These are phyloP conservation scores for Tuber calosporum DNA, from an alignment of 495 filamentous ascomycete species.

Conservation along the genomic window DNA sequence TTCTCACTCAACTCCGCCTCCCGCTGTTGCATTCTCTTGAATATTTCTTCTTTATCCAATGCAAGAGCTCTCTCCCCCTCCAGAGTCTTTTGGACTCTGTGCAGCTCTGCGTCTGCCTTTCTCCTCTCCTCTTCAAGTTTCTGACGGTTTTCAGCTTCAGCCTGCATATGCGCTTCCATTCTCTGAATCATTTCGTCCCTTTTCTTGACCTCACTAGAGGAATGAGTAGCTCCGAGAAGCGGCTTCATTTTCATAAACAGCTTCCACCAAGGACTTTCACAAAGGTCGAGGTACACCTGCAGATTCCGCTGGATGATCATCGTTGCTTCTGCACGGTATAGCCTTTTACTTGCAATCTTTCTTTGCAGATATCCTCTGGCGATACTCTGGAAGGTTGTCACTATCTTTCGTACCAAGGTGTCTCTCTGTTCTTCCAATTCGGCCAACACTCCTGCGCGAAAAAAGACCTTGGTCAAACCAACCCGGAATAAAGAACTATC, in stretches of 20 bases:
- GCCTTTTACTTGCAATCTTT: slow-evolving; percentile 77
- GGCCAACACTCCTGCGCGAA: slow-evolving; percentile 89
- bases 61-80: slow-evolving; percentile 93
- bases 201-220: slow-evolving; percentile 84
- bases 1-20: slow-evolving; percentile 88
- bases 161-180: slow-evolving; percentile 73
- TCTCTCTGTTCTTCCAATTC: slow-evolving; percentile 95
- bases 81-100: slow-evolving; percentile 80
- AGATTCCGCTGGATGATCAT: slow-evolving; percentile 93
- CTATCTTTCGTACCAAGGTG: slow-evolving; percentile 80
- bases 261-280: slow-evolving; percentile 92
- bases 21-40: slow-evolving; percentile 81
- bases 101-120: slow-evolving; percentile 76
- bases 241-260: slow-evolving; percentile 95
- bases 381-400: slow-evolving; percentile 87
- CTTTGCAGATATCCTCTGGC: slow-evolving; percentile 84
- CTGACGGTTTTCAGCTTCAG: slow-evolving; percentile 65
- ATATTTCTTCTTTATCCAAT: slow-evolving; percentile 96
- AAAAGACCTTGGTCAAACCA: slow-evolving; percentile 96
- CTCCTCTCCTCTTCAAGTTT: slow-evolving; percentile 86
- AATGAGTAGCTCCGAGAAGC: slow-evolving; percentile 73
- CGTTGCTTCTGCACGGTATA: slow-evolving; percentile 91
- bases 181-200: slow-evolving; percentile 86
- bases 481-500: slow-evolving; percentile 84
- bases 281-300: slow-evolving; percentile 76